Evolutionary conservation across 2,329 filamentous ascomycete genomes (phyloP).

Genomic region (Aspergillus ruber): DNA sequence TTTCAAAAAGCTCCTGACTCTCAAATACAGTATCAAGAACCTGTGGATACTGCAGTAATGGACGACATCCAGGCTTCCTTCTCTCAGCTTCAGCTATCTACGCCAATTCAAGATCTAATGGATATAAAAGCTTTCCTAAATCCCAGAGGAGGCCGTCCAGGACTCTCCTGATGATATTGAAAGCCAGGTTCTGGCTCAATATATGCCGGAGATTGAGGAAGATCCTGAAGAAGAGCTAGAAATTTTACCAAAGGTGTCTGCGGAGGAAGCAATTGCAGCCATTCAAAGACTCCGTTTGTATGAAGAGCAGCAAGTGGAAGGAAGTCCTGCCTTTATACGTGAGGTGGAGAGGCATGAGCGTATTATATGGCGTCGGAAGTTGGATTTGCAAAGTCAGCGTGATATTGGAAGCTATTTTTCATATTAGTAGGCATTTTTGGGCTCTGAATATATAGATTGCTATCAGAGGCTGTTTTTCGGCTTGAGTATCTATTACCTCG

Average conservation of each 20-base stretch:
- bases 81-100: slow-evolving; percentile 1
- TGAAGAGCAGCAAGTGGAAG: background rate
- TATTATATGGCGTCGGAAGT: background rate
- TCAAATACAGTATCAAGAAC: background rate
- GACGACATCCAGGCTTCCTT: slow-evolving; percentile 1
- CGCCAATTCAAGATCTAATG: slow-evolving; percentile 3
- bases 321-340: background rate
- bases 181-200: background rate
- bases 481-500: background rate
- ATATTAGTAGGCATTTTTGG: background rate
- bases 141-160: slow-evolving; percentile 5
- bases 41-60: slow-evolving; percentile 1
- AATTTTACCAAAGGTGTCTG: background rate
- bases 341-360: background rate
- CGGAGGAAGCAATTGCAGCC: background rate
- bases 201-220: background rate
- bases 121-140: slow-evolving; percentile 2
- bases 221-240: background rate
- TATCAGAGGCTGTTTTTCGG: background rate
- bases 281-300: background rate
- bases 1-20: slow-evolving; percentile 5
- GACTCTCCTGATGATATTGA: slow-evolving; percentile 4
- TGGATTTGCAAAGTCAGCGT: background rate
- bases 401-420: background rate
- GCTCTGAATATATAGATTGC: background rate